Conservation (phyloP, 257 asterid species). For the Nicotiana undulata region DNA sequence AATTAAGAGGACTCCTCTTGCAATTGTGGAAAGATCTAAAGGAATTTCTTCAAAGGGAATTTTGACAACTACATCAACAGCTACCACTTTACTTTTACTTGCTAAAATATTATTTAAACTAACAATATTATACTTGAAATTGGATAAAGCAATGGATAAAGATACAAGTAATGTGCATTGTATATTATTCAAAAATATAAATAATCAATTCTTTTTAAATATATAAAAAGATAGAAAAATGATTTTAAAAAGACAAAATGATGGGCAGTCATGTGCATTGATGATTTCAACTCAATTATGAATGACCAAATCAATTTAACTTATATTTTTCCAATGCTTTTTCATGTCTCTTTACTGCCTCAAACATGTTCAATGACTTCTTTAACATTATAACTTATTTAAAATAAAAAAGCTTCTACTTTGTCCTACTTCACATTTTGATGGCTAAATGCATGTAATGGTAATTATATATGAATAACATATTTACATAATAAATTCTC, state of each 20-base stretch:
- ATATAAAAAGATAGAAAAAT: not conserved
- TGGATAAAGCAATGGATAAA: constrained; percentile 2
- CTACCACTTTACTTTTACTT: too few species aligned
- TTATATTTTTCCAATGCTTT: constrained; percentile 5
- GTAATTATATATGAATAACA: too few species aligned
- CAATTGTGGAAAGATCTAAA: too few species aligned
- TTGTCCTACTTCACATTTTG: not conserved
- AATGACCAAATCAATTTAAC: not conserved
- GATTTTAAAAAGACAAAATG: not conserved
- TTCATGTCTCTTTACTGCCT: not conserved
- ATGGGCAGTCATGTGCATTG: constrained; percentile 12
- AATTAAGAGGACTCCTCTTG: too few species aligned
- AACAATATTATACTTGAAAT: not conserved
- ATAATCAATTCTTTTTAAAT: not conserved
- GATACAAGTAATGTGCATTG: not conserved
- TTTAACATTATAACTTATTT: too few species aligned
- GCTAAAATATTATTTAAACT: too few species aligned
- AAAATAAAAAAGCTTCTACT: not conserved
- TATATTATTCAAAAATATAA: not conserved
- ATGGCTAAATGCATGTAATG: not conserved
- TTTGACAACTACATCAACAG: too few species aligned
- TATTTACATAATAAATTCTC: too few species aligned
- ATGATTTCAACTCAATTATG: not conserved
- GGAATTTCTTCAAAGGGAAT: too few species aligned
- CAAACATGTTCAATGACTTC: not conserved